These are phyloP conservation scores for Ceratocystis ficicola DNA, from an alignment of 2,329 filamentous ascomycete genomes.

Conservation along the genomic window DNA sequence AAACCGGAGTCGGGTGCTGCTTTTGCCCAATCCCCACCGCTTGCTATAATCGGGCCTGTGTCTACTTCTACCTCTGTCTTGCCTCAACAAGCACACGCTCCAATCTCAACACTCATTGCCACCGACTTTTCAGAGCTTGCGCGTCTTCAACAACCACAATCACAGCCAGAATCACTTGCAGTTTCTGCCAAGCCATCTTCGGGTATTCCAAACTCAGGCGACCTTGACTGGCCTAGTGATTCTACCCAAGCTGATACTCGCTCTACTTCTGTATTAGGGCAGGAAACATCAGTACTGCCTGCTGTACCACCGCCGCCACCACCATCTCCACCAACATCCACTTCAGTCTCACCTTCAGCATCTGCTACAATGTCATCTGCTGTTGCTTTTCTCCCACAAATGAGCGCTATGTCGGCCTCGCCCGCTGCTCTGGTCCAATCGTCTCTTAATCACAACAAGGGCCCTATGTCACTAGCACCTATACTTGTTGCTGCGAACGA, in stretches of 20 bases:
- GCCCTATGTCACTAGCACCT: neutral
- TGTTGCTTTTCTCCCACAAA: conserved; percentile 5
- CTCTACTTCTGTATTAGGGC: neutral
- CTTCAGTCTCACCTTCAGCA: neutral
- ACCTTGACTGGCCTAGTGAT: conserved; percentile 16
- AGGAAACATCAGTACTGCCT: neutral
- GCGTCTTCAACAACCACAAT: neutral
- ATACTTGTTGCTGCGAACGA: neutral
- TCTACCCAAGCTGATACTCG: conserved; percentile 8
- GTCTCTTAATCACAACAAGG: neutral
- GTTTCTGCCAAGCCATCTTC: neutral
- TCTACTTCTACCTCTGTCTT: conserved; percentile 9
- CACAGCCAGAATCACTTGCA: neutral
- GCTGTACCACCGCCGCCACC: neutral
- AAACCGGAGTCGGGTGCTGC: neutral
- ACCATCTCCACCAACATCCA: neutral
- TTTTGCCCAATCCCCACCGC: neutral
- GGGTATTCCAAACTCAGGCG: neutral
- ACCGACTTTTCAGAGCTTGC: neutral
- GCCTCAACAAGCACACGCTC: neutral
- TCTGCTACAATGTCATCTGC: neutral
- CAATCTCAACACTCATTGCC: neutral
- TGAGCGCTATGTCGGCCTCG: conserved; percentile 1
- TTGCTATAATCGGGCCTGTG: neutral
- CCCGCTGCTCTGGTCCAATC: neutral